Evolutionary conservation across 257 asterid species (phyloP), one percentile per base, ranked within the genome.

Genomic region (Ballota nigra): DNA sequence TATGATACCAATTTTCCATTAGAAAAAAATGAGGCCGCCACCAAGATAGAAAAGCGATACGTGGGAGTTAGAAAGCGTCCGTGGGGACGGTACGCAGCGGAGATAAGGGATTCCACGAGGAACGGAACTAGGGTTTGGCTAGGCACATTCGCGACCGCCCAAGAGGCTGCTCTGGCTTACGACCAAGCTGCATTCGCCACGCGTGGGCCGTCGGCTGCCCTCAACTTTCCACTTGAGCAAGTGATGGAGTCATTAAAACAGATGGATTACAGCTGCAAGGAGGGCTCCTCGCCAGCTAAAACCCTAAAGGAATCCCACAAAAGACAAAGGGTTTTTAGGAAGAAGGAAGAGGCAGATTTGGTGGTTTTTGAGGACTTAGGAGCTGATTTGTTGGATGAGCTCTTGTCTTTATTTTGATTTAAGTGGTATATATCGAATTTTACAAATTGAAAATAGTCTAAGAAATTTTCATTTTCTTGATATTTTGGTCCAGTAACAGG

Each of bases 41-140:
- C 47, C n/a, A 10, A 12, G n/a, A 6, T 4, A 7, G n/a, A 71
- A 38, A 77, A 56, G 9, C 72, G 73, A 5, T 80, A 82, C 33
- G 43, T 70, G 61, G 89, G 89, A 0, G 87, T 85, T 1, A 68
- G 87, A 24, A 82, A 71, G 58, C 72, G 85, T 61, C 82, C 89
- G 9, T 82, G 89, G 89, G 89, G 87, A 4, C 82, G 75, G 59
- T 84, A 68, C 12, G 85, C 86, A 0, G 86, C 89, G 0, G 86
- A 84, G 41, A 82, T 85, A 7, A 69, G 89, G 75, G 89, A 85
- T 73, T 85, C 89, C 0, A 82, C 85, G 2, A 75, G 85, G 73
- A 36, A 62, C 3, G 89, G 89, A 24, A 23, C 6, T 26, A 77
- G 87, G 82, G 83, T 84, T 69, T 84, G 89, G 89, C 85, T 84